Evolutionary conservation across 2,329 filamentous ascomycete genomes (phyloP).

Genomic region (Magnaporthales sp.): DNA sequence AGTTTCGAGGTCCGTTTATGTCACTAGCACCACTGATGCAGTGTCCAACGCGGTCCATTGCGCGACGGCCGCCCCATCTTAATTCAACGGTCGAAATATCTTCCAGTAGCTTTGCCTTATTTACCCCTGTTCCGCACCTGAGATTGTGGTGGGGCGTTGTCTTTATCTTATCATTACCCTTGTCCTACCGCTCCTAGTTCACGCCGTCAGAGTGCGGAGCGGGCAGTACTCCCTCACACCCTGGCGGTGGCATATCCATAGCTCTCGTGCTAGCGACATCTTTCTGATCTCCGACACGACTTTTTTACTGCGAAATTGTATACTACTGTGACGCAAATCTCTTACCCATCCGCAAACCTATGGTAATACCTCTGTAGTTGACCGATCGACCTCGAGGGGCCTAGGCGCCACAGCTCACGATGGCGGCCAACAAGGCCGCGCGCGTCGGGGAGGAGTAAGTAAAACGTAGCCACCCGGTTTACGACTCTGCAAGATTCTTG

Average conservation of each 20-base stretch:
- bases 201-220: not conserved
- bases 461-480: not conserved
- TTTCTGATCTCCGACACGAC: not conserved
- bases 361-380: not conserved
- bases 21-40: not conserved
- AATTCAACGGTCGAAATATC: not conserved
- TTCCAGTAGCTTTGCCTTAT: not conserved
- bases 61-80: not conserved
- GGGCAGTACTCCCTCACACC: not conserved
- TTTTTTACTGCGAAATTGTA: not conserved
- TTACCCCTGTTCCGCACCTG: not conserved
- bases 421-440: constrained; percentile 53
- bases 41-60: not conserved
- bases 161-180: not conserved
- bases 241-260: not conserved
- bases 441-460: constrained; percentile 55
- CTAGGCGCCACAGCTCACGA: constrained; percentile 15
- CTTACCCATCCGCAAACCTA: not conserved
- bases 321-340: not conserved
- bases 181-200: not conserved
- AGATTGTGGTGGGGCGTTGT: not conserved
- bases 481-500: constrained; percentile 9
- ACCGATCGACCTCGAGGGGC: not conserved
- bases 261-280: not conserved
- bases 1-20: constrained; percentile 2